Evolutionary conservation across 805 yeast species (phyloP), one percentile per base, ranked within the genome.

Genomic region (Lachancea kluyveri): DNA sequence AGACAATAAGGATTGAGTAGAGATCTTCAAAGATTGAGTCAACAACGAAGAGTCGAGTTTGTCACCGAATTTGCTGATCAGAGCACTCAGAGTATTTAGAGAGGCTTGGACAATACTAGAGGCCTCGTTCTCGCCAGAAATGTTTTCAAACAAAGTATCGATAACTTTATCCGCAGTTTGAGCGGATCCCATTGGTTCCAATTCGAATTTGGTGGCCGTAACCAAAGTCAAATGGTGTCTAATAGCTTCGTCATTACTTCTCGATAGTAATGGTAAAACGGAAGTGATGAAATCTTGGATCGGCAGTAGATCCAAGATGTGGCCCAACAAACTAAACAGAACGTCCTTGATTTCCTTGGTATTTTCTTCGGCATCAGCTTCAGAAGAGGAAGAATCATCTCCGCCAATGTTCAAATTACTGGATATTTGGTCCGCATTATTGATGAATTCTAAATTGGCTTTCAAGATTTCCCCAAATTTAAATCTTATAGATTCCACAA

Each of bases 261-360:
- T 45, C 6, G 39, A 37, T 26, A 59, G 36, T 30, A 77, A 49
- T 6, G 65, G 61, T 17, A 69, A 60, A 15, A 82, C 68, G 2
- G 94, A 74, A 11, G 67, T 63, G 17, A 80, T 79, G 53, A 84
- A 88, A 42, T 75, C 71, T 40, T 69, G 69, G 41, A 87, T 71
- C 18, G 97, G 96, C 32, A 90, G 63, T 40, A 86, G 64, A 36
- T 76, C 75, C 37, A 90, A 61, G 41, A 79, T 61, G 42, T 72
- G 73, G 20, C 76, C 72, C 41, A 90, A 64, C 30, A 84, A 57
- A 17, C 64, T 67, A 50, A 75, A 74, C 32, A 79, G 58, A 20
- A 62, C 64, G 25, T 50, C 54, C 12, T 67, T 59, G 15, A 67
- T 58, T 21, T 59, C 63, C 10, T 39, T 32, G 6, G 36, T 44